Evolutionary conservation across 495 filamentous ascomycete species (phyloP).

Genomic region (Annulohypoxylon nitens): DNA sequence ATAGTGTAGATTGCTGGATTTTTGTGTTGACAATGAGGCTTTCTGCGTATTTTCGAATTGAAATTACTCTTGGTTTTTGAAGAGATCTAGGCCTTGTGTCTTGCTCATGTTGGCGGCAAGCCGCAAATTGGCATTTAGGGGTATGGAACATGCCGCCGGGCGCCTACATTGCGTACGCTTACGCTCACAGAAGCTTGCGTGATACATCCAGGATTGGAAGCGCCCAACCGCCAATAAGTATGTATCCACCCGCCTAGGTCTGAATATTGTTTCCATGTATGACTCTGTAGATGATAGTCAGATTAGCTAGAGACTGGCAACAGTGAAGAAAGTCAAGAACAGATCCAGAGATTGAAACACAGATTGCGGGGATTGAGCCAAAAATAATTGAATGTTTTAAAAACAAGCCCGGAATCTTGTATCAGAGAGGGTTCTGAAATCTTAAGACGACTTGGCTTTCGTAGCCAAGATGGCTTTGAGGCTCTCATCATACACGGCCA

Average conservation of each 20-base stretch:
- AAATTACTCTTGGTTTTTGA: not conserved
- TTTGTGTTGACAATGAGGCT: not conserved
- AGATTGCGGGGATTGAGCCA: constrained; percentile 38
- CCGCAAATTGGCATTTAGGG: constrained; percentile 19
- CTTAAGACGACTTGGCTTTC: constrained; percentile 42
- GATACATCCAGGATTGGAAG: not conserved
- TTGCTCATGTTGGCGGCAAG: constrained; percentile 24
- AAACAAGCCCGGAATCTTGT: constrained; percentile 35
- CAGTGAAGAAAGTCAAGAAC: not conserved
- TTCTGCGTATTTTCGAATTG: not conserved
- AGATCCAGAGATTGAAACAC: constrained; percentile 32
- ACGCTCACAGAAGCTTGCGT: not conserved
- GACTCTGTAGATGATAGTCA: not conserved
- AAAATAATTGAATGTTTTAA: constrained; percentile 34
- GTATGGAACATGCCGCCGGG: constrained; percentile 21
- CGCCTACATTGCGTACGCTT: constrained; percentile 21
- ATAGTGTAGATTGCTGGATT: not conserved
- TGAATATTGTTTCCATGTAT: constrained; percentile 30
- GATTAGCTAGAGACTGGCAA: not conserved
- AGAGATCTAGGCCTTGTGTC: not conserved
- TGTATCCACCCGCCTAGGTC: not conserved
- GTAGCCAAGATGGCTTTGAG: constrained; percentile 46
- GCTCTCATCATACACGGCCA: constrained; percentile 36
- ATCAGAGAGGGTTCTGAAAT: constrained; percentile 43
- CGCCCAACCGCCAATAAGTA: constrained; percentile 6